Percentiles rank a stretch among this genome's conserved stretches.
Conservation (phyloP, 106 monocot genomes). For the Narthecium ossifragum region DNA sequence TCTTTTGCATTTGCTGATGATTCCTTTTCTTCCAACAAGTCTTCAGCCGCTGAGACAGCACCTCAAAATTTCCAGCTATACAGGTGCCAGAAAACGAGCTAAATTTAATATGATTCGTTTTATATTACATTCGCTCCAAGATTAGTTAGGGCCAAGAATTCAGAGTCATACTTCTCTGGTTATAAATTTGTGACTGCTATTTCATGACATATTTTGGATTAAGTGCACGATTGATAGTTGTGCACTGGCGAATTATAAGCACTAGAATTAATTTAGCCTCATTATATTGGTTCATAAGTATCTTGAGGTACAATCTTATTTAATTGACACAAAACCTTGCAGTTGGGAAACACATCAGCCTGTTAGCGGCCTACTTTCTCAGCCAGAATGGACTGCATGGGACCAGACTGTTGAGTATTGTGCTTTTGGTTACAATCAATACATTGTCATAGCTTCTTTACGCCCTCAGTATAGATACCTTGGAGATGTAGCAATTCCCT, state of each 20-base stretch:
- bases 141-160: too few species aligned
- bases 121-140: too few species aligned
- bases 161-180: too few species aligned
- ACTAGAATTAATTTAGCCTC: too few species aligned
- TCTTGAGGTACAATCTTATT: too few species aligned
- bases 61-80: slow-evolving; percentile 96
- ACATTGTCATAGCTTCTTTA: slow-evolving; percentile 90
- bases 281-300: too few species aligned
- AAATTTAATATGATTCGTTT: too few species aligned
- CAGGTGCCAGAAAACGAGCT: slow-evolving; percentile 36
- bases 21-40: slow-evolving; percentile 35
- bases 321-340: too few species aligned
- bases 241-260: too few species aligned
- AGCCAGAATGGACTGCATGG: slow-evolving; percentile 99
- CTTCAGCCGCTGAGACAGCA: slow-evolving; percentile 53
- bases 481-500: slow-evolving; percentile 95
- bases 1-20: slow-evolving; percentile 77
- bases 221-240: too few species aligned
- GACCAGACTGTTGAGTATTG: slow-evolving; percentile 99
- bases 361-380: slow-evolving; percentile 83
- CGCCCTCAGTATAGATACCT: slow-evolving; percentile 92
- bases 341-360: slow-evolving; percentile 98
- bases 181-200: too few species aligned
- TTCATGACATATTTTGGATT: too few species aligned
- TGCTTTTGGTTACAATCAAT: slow-evolving; percentile 94